Evolutionary conservation across 2,329 filamentous ascomycete species (phyloP).

Genomic region (Talaromyces sp.): DNA sequence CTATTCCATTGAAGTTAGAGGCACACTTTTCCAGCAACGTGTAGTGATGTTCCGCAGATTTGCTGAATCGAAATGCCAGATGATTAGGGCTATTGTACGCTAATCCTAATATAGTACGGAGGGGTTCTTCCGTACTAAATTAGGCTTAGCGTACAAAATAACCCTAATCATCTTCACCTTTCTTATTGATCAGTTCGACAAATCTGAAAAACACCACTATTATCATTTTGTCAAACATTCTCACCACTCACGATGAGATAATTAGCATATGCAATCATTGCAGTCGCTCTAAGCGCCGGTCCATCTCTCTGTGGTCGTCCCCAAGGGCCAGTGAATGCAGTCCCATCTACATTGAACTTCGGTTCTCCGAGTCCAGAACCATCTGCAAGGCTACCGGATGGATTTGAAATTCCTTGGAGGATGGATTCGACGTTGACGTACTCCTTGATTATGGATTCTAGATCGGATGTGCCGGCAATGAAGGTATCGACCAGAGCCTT

Average conservation of each 20-base stretch:
- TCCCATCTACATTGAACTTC: constrained; percentile 63
- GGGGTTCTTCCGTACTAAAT: no score
- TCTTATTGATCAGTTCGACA: no score
- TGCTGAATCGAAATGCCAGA: no score
- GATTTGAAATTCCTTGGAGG: constrained; percentile 62
- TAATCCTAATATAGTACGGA: no score
- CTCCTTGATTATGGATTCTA: constrained; percentile 60
- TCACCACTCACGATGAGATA: constrained; percentile 53
- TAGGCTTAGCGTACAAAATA: no score
- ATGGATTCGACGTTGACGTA: constrained; percentile 63
- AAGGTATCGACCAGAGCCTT: constrained; percentile 67
- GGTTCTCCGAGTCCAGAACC: constrained; percentile 60
- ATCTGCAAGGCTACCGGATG: constrained; percentile 52
- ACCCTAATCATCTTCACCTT: no score
- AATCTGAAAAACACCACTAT: no score
- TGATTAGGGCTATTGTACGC: no score
- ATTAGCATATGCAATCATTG: constrained; percentile 46
- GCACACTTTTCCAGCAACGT: neutral
- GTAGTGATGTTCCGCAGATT: no score
- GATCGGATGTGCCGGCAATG: constrained; percentile 47
- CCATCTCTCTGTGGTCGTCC: constrained; percentile 63
- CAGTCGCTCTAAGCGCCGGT: constrained; percentile 29
- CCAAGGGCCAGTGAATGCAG: constrained; percentile 62
- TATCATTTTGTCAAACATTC: no score
- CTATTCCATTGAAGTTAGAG: constrained; percentile 12